Percentiles rank a stretch among this genome's conserved stretches.
Conservation (phyloP, 306 rosid species). For the Vicia faba region DNA sequence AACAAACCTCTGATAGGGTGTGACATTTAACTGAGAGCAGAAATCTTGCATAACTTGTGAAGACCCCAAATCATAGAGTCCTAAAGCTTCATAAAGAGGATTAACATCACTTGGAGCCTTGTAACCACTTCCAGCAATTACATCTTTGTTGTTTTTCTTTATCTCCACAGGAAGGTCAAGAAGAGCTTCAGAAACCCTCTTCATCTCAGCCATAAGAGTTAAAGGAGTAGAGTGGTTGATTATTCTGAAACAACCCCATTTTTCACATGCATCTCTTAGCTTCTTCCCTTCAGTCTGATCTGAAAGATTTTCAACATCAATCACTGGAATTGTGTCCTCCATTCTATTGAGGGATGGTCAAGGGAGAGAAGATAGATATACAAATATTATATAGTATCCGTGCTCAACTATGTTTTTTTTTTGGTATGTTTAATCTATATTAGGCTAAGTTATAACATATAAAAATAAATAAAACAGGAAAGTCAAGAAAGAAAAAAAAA, state of each 20-base stretch:
- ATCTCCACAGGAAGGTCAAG: conserved; percentile 63
- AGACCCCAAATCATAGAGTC: conserved; percentile 53
- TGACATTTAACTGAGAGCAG: conserved; percentile 50
- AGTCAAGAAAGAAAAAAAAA: too few relatives aligned
- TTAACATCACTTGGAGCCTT: conserved; percentile 42
- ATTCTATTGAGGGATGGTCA: background rate
- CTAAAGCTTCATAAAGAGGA: conserved; percentile 58
- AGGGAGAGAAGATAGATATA: background rate
- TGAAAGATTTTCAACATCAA: conserved; percentile 47
- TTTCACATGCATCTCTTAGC: conserved; percentile 60
- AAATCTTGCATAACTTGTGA: conserved; percentile 44
- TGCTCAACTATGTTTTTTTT: too few relatives aligned
- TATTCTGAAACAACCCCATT: conserved; percentile 67
- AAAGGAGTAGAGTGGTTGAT: conserved; percentile 50
- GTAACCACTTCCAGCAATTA: conserved; percentile 52
- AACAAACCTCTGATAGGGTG: conserved; percentile 47
- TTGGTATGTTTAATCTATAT: too few relatives aligned
- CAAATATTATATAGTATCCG: background rate
- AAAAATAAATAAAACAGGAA: too few relatives aligned
- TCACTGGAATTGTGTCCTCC: conserved; percentile 41
- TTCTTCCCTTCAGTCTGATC: conserved; percentile 38
- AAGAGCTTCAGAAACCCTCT: conserved; percentile 38
- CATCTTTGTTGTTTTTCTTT: conserved; percentile 53
- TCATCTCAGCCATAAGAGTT: conserved; percentile 58
- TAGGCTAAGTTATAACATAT: too few relatives aligned